Percentiles rank a stretch among this genome's conserved stretches.
phyloP scores from a whole-genome alignment of 208 protist genomes.

The Trypanosoma theileri region DNA sequence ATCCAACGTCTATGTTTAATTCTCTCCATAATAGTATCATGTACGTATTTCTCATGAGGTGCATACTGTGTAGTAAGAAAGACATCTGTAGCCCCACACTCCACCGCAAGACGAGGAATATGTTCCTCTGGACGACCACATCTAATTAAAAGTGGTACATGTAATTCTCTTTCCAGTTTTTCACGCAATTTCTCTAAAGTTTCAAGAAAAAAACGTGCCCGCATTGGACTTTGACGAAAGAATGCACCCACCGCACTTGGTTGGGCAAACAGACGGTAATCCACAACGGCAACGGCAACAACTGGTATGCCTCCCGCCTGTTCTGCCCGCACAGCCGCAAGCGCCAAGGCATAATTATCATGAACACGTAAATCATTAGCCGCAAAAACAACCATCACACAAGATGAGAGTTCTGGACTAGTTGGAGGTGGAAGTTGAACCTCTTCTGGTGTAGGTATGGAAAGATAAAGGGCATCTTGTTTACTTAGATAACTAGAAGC shows the following conservation, averaged over 20 bases:
- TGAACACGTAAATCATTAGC: slow-evolving; percentile 85
- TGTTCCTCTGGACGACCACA: slow-evolving; percentile 83
- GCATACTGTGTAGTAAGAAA: slow-evolving; percentile 89
- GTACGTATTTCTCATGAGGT: slow-evolving; percentile 77
- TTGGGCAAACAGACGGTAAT: slow-evolving; percentile 87
- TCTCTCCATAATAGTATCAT: slow-evolving; percentile 45
- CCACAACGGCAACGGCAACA: slow-evolving; percentile 72
- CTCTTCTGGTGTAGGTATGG: slow-evolving; percentile 39
- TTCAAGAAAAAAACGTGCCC: slow-evolving; percentile 76
- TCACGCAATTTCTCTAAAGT: slow-evolving; percentile 64
- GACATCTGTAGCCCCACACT: slow-evolving; percentile 73
- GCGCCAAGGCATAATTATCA: slow-evolving; percentile 82
- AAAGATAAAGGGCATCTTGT: slow-evolving; percentile 71
- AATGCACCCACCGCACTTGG: slow-evolving; percentile 79
- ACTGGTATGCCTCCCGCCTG: slow-evolving; percentile 42
- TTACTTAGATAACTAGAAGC: slow-evolving; percentile 33
- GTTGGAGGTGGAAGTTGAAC: slow-evolving; percentile 27
- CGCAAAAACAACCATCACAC: slow-evolving; percentile 78
- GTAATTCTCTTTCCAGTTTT: slow-evolving; percentile 48
- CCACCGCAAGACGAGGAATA: slow-evolving; percentile 70
- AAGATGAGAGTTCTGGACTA: slow-evolving; percentile 19
- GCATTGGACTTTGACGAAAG: slow-evolving; percentile 79
- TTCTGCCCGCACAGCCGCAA: slow-evolving; percentile 64
- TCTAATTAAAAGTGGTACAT: slow-evolving; percentile 78
- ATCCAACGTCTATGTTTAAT: slow-evolving; percentile 50